Evolutionary conservation across 1,284 basidiomycete species (phyloP), one percentile per base, ranked within the genome.

Genomic region (Boletus semigastroideus): DNA sequence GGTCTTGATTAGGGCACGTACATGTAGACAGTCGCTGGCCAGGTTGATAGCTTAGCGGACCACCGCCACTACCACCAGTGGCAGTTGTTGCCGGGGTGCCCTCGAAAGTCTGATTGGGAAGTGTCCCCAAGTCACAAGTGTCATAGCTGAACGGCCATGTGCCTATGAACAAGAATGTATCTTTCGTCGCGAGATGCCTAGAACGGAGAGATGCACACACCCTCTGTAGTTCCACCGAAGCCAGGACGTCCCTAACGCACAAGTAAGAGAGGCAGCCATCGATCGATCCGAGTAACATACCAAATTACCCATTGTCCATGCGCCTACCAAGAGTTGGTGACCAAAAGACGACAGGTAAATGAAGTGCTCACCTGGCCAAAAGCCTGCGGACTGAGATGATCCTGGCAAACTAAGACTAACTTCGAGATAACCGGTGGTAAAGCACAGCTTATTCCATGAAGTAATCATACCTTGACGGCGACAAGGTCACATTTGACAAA

Each of bases 371-470:
- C 81, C 83, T 59, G 86, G 86, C 86, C 86, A 89, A 63, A 87
- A 78, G 12, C 94, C 94, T n/a, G 87, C 80, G 4, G 84, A 77
- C 41, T 73, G 64, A 5, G 79, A 75, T 17, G 72, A 73, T 2
- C 94, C 94, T n/a, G 94, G 94, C 57, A 97, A 72, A 62, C 87
- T 91, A 19, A 95, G 69, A 14, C 79, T 78, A 16, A 87, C 82
- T 67, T 95, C 92, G 51, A 98, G 77, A 66, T 94, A 94, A 1
- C 94, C 95, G 0, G 91, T 92, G 4, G 88, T 96, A 71, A 96
- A 98, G 73, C 95, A 97, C 55, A 98, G 73, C 68, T 94, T 91
- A 72, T 95, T 96, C 94, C 94, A 96, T 6, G 82, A 76, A 53
- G 81, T 79, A 27, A 92, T 54, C 89, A 91, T 90, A 30, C 84